Evolutionary conservation across 2,329 filamentous ascomycete species (phyloP), one percentile per base, ranked within the genome.

Genomic region (Exophiala calicioides): DNA sequence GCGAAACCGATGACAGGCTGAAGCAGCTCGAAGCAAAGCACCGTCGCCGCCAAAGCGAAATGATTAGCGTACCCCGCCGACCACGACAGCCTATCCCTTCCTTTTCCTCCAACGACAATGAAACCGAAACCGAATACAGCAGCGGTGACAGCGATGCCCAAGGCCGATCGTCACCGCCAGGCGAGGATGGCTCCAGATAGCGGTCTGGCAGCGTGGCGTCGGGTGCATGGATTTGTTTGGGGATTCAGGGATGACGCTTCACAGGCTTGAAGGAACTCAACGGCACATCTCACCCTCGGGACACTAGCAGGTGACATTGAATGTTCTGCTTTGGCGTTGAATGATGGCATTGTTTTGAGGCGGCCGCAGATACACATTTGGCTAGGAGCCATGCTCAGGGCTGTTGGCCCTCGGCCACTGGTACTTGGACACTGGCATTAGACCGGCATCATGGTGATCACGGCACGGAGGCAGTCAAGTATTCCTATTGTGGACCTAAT

Each of bases 1-100:
- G 82, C 59, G 89, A 90, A 62, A 89, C 93, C 69, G 90, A 96
- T 70, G 79, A 86, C 58, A 85, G 85, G 33, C 78, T 97, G 42
- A 80, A 74, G 72, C 38, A 37, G 37, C 44, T 58, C 21, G 46
- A 58, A 36, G 41, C 55, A 16, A 58, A 53, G 24, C 53, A 53
- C 42, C 38, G 24, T 21, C 45, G 52, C n/a, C 43, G 44, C 12
- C 53, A 52, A 24, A 50, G 46, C 39, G 37, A 50, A 41, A 44
- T 38, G 29, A 20, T 33, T 8, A 24, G 24, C 39, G n/a, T n/a
- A 33, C 39, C 19, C 30, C 15, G 31, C 40, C 42, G 13, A 41
- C 40, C 16, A 21, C 39, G 39, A 29, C 36, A 47, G 21, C 43
- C 49, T 9, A 43, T 44, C 8, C 41, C 45, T 9, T 43, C 41